Percentiles rank a stretch among this genome's conserved stretches.
phyloP scores from a whole-genome alignment of 139 green algal genomes.

The Chlamydomonas incerta region DNA sequence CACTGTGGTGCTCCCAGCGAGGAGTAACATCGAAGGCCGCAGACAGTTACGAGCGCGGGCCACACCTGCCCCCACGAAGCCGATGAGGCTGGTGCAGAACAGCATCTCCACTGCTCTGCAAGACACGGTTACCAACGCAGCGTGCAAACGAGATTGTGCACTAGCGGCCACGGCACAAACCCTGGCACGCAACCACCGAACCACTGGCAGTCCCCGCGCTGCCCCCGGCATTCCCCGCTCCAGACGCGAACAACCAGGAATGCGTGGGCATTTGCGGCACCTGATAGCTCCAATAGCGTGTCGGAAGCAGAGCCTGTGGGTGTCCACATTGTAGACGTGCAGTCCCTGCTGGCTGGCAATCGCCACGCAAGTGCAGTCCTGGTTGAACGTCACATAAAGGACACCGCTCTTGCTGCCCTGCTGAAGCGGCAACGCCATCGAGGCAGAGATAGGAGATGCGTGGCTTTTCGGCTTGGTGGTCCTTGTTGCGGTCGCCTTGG shows the following conservation, averaged over 20 bases:
- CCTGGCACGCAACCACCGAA: too few relatives aligned
- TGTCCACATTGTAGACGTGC: constrained; percentile 73
- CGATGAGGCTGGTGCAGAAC: constrained; percentile 85
- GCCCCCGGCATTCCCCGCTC: too few relatives aligned
- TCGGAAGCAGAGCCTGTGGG: constrained; percentile 61
- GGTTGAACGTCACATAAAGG: constrained; percentile 75
- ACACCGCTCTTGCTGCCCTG: constrained; percentile 47
- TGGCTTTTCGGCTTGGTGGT: background rate
- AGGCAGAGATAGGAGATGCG: background rate
- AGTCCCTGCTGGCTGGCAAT: constrained; percentile 72
- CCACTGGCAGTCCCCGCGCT: too few relatives aligned
- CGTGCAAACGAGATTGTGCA: too few relatives aligned
- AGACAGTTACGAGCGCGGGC: background rate
- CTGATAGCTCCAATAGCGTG: constrained; percentile 73
- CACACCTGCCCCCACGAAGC: constrained; percentile 78
- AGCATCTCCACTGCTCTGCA: constrained; percentile 86
- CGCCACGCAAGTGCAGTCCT: constrained; percentile 74
- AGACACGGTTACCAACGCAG: too few relatives aligned
- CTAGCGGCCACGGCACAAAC: too few relatives aligned
- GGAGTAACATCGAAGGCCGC: too few relatives aligned
- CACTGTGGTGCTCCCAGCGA: too few relatives aligned
- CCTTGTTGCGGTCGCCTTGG: background rate
- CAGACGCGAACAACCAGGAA: too few relatives aligned
- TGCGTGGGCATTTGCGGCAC: constrained; percentile 27
- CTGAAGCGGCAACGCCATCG: background rate